Percentiles rank a stretch among this genome's conserved stretches.
phyloP scores from a whole-genome alignment of 1,284 basidiomycete species.

The Tilletia horrida region DNA sequence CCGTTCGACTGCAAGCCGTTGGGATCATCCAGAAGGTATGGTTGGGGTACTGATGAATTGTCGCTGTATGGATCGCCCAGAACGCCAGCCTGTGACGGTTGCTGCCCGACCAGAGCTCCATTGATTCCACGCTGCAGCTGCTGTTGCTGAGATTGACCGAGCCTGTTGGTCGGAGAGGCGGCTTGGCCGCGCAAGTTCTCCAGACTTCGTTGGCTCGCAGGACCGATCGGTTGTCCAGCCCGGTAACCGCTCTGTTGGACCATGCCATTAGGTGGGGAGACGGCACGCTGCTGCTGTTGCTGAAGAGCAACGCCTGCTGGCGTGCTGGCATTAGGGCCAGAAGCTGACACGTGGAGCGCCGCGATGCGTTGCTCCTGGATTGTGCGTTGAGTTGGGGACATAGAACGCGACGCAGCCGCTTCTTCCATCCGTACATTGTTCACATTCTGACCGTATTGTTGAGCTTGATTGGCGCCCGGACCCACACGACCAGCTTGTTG shows the following conservation, averaged over 20 bases:
- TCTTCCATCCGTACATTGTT: conserved; percentile 5
- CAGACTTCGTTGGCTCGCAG: conserved; percentile 10
- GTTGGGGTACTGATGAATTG: background rate
- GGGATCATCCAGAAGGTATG: background rate
- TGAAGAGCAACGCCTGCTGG: background rate
- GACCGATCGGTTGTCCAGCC: background rate
- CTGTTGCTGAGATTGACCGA: background rate
- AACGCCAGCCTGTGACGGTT: background rate
- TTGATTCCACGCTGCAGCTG: conserved; percentile 3
- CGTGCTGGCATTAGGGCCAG: background rate
- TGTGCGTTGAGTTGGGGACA: conserved; percentile 11
- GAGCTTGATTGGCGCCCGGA: background rate
- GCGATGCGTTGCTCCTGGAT: conserved; percentile 17
- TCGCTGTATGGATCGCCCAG: conserved; percentile 8
- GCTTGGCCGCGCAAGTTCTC: conserved; percentile 10
- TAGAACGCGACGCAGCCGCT: background rate
- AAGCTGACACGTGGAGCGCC: background rate
- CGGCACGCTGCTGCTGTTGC: conserved; percentile 13
- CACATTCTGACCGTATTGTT: background rate
- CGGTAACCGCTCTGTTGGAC: background rate
- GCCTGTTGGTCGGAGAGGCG: conserved; percentile 2
- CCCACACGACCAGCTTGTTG: background rate
- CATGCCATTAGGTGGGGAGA: conserved; percentile 7
- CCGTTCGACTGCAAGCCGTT: background rate
- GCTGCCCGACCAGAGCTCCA: conserved; percentile 1